These are phyloP conservation scores for Entomortierella lignicola DNA, from an alignment of 192 early-diverging fungal species.

Conservation along the genomic window DNA sequence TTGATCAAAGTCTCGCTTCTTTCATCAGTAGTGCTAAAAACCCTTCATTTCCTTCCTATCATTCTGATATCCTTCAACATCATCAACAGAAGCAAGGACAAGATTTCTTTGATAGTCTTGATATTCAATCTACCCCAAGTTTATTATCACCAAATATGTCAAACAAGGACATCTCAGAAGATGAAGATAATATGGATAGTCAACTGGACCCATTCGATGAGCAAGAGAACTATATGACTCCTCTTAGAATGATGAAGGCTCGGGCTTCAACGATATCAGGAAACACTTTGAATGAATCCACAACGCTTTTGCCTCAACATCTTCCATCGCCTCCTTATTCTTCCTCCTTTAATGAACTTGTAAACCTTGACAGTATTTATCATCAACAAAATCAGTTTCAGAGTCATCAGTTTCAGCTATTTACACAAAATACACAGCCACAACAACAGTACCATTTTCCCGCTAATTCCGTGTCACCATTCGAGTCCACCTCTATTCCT, in stretches of 20 bases:
- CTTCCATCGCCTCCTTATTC: neutral
- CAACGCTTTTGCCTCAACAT: neutral
- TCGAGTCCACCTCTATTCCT: neutral
- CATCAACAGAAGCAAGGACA: too few relatives aligned
- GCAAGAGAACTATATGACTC: conserved; percentile 6
- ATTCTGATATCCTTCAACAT: neutral
- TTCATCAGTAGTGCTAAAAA: neutral
- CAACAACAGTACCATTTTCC: conserved; percentile 14
- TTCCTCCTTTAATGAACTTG: neutral
- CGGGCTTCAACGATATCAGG: neutral
- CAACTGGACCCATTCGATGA: neutral
- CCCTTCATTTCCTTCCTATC: neutral
- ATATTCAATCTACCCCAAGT: neutral
- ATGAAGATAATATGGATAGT: conserved; percentile 16
- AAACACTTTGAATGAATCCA: neutral
- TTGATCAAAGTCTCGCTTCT: neutral
- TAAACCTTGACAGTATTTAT: neutral
- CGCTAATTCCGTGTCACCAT: neutral
- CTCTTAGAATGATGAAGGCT: neutral
- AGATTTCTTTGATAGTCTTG: neutral
- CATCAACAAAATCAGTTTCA: conserved; percentile 1
- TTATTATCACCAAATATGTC: conserved; percentile 19
- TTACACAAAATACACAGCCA: neutral
- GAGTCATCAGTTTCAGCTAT: conserved; percentile 1
- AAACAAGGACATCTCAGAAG: conserved; percentile 12